Percentiles rank a stretch among this genome's conserved stretches.
phyloP scores from a whole-genome alignment of 1,284 basidiomycete species.

The Gymnopus androsaceus region DNA sequence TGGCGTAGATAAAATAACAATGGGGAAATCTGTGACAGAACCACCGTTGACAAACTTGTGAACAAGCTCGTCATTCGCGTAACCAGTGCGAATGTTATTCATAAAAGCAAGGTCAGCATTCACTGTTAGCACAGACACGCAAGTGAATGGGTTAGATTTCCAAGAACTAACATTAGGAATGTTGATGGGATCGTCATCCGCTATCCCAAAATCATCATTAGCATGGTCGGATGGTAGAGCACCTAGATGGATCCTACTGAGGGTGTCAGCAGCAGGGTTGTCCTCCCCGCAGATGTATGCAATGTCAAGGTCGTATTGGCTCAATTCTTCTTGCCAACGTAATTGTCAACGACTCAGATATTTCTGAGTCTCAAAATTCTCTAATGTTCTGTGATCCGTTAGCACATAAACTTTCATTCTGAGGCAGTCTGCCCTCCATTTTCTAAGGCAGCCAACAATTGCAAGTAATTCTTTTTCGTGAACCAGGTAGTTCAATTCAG shows the following conservation, averaged over 20 bases:
- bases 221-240: neutral
- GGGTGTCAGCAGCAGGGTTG: constrained; percentile 24
- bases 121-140: neutral
- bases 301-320: constrained; percentile 28
- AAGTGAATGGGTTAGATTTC: neutral
- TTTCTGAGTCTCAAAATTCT: constrained; percentile 36
- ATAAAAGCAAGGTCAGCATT: neutral
- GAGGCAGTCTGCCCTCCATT: constrained; percentile 34
- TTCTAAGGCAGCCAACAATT: constrained; percentile 32
- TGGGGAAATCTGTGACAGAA: too few relatives aligned
- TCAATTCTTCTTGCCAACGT: constrained; percentile 36
- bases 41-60: neutral
- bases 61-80: neutral
- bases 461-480: constrained; percentile 40
- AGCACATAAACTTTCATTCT: constrained; percentile 34
- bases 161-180: constrained; percentile 13
- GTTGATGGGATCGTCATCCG: too few relatives aligned
- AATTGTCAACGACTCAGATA: constrained; percentile 34
- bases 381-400: constrained; percentile 42
- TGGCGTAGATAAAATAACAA: too few relatives aligned
- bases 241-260: neutral
- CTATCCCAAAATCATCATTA: too few relatives aligned
- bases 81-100: neutral
- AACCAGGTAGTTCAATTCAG: too few relatives aligned
- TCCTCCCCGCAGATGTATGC: constrained; percentile 22